A percentile compares a stretch with the other conserved stretches of the same genome.
These are phyloP conservation scores for Rubus parviflorus DNA, from an alignment of 306 rosid genomes.

Conservation along the genomic window DNA sequence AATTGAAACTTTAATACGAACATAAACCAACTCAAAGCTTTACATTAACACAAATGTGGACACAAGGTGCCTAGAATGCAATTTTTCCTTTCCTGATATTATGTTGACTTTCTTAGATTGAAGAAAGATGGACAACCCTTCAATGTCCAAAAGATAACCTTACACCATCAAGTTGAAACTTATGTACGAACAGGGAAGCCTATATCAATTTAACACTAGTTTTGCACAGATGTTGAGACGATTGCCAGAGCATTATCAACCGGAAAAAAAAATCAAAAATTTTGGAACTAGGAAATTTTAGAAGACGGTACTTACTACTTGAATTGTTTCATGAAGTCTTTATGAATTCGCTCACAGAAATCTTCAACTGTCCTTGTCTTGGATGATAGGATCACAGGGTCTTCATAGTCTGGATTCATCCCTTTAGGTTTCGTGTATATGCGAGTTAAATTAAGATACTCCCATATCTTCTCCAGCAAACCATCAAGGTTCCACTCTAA, in stretches of 20 bases:
- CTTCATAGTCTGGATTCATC: conserved; percentile 99
- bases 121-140: background rate
- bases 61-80: background rate
- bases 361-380: conserved; percentile 86
- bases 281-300: conserved; percentile 4
- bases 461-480: conserved; percentile 92
- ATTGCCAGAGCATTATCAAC: background rate
- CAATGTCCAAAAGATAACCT: background rate
- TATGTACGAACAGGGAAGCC: background rate
- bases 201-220: background rate
- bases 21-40: background rate
- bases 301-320: conserved; percentile 67
- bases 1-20: background rate
- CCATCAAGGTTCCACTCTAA: conserved; percentile 99
- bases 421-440: conserved; percentile 97
- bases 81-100: background rate
- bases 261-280: background rate
- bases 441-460: conserved; percentile 86
- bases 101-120: background rate
- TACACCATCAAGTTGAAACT: background rate
- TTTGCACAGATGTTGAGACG: background rate
- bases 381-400: conserved; percentile 93
- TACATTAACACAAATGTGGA: too few species aligned
- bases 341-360: conserved; percentile 87
- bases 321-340: conserved; percentile 91